These are phyloP conservation scores for Leccinellum luteum DNA, from an alignment of 768 basidiomycete genomes.

Conservation along the genomic window DNA sequence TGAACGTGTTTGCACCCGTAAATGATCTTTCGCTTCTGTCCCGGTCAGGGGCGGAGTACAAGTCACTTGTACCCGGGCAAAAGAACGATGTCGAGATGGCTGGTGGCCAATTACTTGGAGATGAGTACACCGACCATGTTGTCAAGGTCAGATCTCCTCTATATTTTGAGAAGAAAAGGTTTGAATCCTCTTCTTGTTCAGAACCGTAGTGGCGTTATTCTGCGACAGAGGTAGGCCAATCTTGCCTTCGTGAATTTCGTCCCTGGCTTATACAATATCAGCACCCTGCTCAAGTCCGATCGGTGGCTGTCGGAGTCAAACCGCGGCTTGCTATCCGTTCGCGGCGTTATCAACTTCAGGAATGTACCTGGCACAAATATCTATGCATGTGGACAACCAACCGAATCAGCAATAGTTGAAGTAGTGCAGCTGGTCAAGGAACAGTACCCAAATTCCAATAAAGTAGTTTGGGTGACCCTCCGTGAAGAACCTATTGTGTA, in stretches of 20 bases:
- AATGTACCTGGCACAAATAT: slow-evolving; percentile 77
- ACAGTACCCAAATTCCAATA: slow-evolving; percentile 55
- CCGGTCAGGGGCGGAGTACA: slow-evolving; percentile 56
- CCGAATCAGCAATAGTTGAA: slow-evolving; percentile 76
- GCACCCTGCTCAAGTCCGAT: slow-evolving; percentile 89
- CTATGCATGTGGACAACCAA: slow-evolving; percentile 93
- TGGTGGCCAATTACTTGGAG: slow-evolving; percentile 85
- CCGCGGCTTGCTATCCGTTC: slow-evolving; percentile 63
- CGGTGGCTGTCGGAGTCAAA: slow-evolving; percentile 81
- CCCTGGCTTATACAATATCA: slow-evolving; percentile 25
- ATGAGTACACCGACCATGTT: slow-evolving; percentile 95
- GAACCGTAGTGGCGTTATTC: slow-evolving; percentile 91
- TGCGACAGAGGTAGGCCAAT: slow-evolving; percentile 72
- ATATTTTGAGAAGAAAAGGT: not conserved
- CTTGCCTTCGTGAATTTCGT: slow-evolving; percentile 3
- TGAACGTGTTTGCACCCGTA: slow-evolving; percentile 90
- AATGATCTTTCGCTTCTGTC: slow-evolving; percentile 84
- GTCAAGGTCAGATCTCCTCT: slow-evolving; percentile 57
- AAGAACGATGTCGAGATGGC: slow-evolving; percentile 71
- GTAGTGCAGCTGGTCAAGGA: slow-evolving; percentile 66
- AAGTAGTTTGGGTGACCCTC: slow-evolving; percentile 89
- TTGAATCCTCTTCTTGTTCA: slow-evolving; percentile 29
- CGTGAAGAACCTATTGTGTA: slow-evolving; percentile 91
- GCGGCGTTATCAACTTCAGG: slow-evolving; percentile 95
- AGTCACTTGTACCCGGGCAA: slow-evolving; percentile 60